Evolutionary conservation across 2,329 filamentous ascomycete genomes (phyloP).

Genomic region (Fusarium mangiferae): DNA sequence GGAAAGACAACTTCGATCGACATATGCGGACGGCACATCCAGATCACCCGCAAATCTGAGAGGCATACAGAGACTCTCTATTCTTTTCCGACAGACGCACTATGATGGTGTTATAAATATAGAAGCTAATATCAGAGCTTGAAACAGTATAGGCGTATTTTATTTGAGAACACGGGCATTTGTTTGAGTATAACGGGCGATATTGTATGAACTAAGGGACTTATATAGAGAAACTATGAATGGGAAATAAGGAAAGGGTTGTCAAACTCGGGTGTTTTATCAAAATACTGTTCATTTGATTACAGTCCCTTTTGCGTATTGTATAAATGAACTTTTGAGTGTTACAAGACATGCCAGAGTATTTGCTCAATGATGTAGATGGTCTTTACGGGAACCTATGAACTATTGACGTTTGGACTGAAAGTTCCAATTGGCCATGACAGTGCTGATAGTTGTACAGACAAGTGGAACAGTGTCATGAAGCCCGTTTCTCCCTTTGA

Average conservation of each 20-base stretch:
- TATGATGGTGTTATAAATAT: not conserved
- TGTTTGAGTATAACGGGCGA: constrained; percentile 22
- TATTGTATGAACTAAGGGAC: constrained; percentile 11
- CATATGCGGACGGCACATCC: constrained; percentile 45
- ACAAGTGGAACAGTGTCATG: too few relatives aligned
- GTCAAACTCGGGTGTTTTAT: not conserved
- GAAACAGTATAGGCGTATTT: constrained; percentile 15
- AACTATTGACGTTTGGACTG: not conserved
- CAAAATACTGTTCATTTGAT: not conserved
- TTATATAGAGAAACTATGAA: constrained; percentile 5
- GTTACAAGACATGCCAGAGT: not conserved
- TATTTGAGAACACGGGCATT: constrained; percentile 6
- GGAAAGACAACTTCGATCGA: constrained; percentile 45
- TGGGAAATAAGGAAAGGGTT: not conserved
- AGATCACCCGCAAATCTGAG: constrained; percentile 40
- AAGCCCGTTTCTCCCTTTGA: not conserved
- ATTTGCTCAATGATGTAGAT: not conserved
- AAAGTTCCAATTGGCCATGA: not conserved
- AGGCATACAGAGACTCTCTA: constrained; percentile 34
- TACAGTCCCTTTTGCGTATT: not conserved
- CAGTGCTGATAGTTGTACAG: not conserved
- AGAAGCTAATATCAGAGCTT: constrained; percentile 14
- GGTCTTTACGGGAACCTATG: not conserved
- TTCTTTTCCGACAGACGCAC: constrained; percentile 28
- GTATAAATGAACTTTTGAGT: not conserved